Base-by-base conservation (phyloP, 2,329 filamentous ascomycete genomes). In the Talaromyces sp. region DNA sequence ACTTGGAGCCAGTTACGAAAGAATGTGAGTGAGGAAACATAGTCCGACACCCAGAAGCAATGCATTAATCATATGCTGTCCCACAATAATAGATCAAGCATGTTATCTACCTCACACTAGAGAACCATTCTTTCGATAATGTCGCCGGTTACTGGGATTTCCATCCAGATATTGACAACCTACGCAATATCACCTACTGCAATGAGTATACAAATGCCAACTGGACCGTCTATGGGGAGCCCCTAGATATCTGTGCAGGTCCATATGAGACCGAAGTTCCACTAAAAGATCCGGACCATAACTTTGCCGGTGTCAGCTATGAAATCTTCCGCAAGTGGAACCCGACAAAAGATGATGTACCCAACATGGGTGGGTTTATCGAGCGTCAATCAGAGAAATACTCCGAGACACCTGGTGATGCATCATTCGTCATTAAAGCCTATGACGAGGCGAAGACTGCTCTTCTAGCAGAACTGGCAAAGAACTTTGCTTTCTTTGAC, bases 41-140 rank as follows among this genome's bases (percentile, higher is more conserved):
- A n/a, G 8, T 22, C 11, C 16, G n/a, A n/a, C n/a, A n/a, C n/a
- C n/a, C n/a, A n/a, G n/a, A 19, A 17, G 8, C 10, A 14, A n/a
- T 6, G 2, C 32, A 8, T 11, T 10, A 8, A 14, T 19, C 17
- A 39, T 20, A 14, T 17, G 40, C 54, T 20, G 47, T 55, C 14
- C 52, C 35, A 20, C 39, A 32, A 19, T 16, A 7, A 16, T 32
- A 70, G 65, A 69, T 70, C 52, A 69, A 70, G 54, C 65, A 70
- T 59, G 68, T 73, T 17, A 57, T 74, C 41, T 71, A 71, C 47
- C 56, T 74, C 17, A 71, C 72, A 48, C 64, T 71, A 56, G 70
- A 74, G 55, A 75, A 75, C 53, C 71, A 72, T 56, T 71, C 66
- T 10, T 73, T 75, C 48, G 71, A 75, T 58, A 75, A 74, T 58